A percentile compares a stretch with the other conserved stretches of the same genome.
Conservation (phyloP, 805 yeast species). For the Spathaspora arborariae region DNA sequence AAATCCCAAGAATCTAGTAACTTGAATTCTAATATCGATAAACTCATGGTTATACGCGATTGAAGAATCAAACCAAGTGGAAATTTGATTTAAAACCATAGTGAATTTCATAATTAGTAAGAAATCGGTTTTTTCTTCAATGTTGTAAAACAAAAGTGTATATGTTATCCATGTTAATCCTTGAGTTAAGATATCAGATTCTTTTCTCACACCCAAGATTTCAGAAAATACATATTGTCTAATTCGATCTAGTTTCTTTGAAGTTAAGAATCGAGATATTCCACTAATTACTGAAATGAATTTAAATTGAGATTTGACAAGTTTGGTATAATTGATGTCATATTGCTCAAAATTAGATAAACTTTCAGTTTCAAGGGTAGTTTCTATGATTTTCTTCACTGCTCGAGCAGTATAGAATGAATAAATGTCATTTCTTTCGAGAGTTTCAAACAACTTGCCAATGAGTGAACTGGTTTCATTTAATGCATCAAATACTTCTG, state of each 20-base stretch:
- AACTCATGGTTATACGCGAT: constrained; percentile 57
- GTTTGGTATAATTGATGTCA: constrained; percentile 28
- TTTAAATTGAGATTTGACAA: constrained; percentile 28
- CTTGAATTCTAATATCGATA: constrained; percentile 44
- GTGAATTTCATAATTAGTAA: constrained; percentile 62
- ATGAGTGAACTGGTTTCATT: neutral
- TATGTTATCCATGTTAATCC: constrained; percentile 49
- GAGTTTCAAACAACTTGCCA: neutral
- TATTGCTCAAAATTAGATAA: constrained; percentile 15
- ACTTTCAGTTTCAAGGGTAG: constrained; percentile 14
- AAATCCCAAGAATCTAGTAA: constrained; percentile 43
- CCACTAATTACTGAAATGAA: constrained; percentile 27
- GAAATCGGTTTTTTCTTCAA: constrained; percentile 35
- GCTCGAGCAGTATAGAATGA: constrained; percentile 18
- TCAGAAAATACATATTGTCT: constrained; percentile 66
- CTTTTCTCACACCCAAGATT: constrained; percentile 49
- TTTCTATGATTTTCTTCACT: constrained; percentile 11
- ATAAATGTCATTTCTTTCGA: constrained; percentile 2
- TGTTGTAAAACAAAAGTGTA: constrained; percentile 38
- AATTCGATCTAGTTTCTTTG: constrained; percentile 43
- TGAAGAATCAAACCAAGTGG: constrained; percentile 60
- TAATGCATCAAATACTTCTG: neutral
- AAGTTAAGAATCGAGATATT: constrained; percentile 33
- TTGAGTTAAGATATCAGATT: constrained; percentile 32
- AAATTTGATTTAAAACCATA: constrained; percentile 54